Evolutionary conservation across 2,329 filamentous ascomycete species (phyloP).

Genomic region (Didymella keratinophila): DNA sequence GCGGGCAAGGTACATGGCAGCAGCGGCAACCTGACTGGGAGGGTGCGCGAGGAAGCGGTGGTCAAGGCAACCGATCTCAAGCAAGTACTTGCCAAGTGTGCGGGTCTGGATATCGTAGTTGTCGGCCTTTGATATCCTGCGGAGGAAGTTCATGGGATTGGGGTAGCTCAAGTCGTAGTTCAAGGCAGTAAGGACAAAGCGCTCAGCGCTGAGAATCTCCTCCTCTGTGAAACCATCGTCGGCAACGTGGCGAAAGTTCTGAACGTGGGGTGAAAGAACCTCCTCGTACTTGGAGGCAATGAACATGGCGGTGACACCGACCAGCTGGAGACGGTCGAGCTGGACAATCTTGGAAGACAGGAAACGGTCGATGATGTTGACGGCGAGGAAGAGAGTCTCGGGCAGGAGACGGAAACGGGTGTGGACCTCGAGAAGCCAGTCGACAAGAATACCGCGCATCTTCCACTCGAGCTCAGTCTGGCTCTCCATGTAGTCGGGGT

Average conservation of each 20-base stretch:
- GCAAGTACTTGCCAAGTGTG: constrained; percentile 95
- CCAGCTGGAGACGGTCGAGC: constrained; percentile 92
- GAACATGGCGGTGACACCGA: constrained; percentile 99
- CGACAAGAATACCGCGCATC: constrained; percentile 94
- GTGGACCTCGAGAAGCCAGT: constrained; percentile 99
- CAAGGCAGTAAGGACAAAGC: constrained; percentile 87
- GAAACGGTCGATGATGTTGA: constrained; percentile 99
- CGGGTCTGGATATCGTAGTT: constrained; percentile 99
- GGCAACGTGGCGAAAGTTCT: constrained; percentile 95
- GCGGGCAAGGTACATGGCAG: constrained; percentile 93
- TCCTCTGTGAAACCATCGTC: constrained; percentile 95
- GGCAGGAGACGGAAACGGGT: constrained; percentile 94
- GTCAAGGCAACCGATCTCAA: constrained; percentile 95
- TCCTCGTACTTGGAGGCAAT: constrained; percentile 99
- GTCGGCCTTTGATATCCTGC: constrained; percentile 98
- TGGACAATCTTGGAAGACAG: constrained; percentile 94
- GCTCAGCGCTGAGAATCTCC: constrained; percentile 96
- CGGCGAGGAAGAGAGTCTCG: constrained; percentile 93
- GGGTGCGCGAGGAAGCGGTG: constrained; percentile 91
- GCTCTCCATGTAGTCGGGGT: constrained; percentile 93
- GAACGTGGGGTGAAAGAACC: constrained; percentile 93
- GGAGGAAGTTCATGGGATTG: constrained; percentile 99
- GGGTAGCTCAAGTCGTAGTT: constrained; percentile 98
- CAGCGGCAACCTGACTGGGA: constrained; percentile 89
- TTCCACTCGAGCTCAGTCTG: constrained; percentile 98